A percentile compares a stretch with the other conserved stretches of the same genome.
Conservation (phyloP, 2,329 filamentous ascomycete genomes). For the Penicillium sp. region DNA sequence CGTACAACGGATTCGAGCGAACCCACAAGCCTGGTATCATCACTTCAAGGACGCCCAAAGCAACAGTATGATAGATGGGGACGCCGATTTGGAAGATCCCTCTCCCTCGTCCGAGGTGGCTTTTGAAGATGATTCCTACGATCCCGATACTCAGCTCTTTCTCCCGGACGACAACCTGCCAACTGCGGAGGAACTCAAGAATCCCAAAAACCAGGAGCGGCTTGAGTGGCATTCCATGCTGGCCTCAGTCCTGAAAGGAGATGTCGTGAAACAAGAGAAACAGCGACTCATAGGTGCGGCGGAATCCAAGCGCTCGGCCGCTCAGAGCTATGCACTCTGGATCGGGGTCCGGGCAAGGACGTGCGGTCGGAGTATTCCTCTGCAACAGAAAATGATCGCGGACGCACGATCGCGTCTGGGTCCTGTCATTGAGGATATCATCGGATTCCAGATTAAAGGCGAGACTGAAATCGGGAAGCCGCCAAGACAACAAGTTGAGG, state of each 20-base stretch:
- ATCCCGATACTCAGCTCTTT: slow-evolving; percentile 89
- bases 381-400: slow-evolving; percentile 84
- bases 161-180: slow-evolving; percentile 86
- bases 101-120: slow-evolving; percentile 80
- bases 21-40: slow-evolving; percentile 69
- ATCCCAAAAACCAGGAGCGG: slow-evolving; percentile 81
- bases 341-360: slow-evolving; percentile 77
- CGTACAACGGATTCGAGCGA: slow-evolving; percentile 83
- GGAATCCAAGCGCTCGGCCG: slow-evolving; percentile 69
- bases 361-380: slow-evolving; percentile 76
- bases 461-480: slow-evolving; percentile 87
- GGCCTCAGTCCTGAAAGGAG: slow-evolving; percentile 88
- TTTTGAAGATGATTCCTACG: slow-evolving; percentile 77
- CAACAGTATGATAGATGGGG: slow-evolving; percentile 64
- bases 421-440: slow-evolving; percentile 76
- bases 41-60: slow-evolving; percentile 59
- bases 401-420: slow-evolving; percentile 73
- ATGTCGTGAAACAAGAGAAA: slow-evolving; percentile 97
- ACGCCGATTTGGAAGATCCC: slow-evolving; percentile 86
- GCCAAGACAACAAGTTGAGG: slow-evolving; percentile 80
- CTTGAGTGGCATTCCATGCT: slow-evolving; percentile 99
- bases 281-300: slow-evolving; percentile 82
- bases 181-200: slow-evolving; percentile 81
- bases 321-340: slow-evolving; percentile 71
- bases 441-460: slow-evolving; percentile 89